Base-by-base conservation (phyloP, 192 early-diverging fungal species). In the Coemansia sp. region DNA sequence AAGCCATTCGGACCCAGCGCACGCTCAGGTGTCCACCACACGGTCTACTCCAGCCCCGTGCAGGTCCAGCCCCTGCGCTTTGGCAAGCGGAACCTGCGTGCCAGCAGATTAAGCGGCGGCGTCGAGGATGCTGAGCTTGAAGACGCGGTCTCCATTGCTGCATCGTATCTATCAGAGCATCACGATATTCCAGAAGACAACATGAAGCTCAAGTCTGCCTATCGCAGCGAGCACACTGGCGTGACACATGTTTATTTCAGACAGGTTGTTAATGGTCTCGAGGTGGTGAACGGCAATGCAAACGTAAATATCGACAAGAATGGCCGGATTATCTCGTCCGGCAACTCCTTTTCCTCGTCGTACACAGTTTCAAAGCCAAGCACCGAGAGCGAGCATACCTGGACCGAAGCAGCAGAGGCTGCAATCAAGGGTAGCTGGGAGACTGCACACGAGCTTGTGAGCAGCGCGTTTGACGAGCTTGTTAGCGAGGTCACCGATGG, bases 211-310 rank as follows among this genome's bases (percentile, higher is more conserved):
- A 76, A 67, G 64, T 68, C 66, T 0, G 63, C 72, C 20, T 77
- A 87, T 56, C 63, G 63, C 40, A 82, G 82, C 52, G 61, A 77
- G 33, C 85, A 89, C 74, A 76, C 60, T 31, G 80, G 82, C 52
- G 67, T 86, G 36, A 81, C 84, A 51, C 88, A 89, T 69, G 80
- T 89, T 32, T 82, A 87, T 73, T 66, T 89, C 30, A 80, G 85
- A 38, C 88, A 87, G 62, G 52, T 73, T 7, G 32, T 73, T 36
- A 61, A 80, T 51, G 88, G 84, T 0, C 40, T 86, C 11, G 78
- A 82, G 62, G 71, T 89, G 16, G 72, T 71, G 50, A 89, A 89
- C 60, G 84, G 64, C 62, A 84, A 86, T 48, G 84, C 75, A 18
- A 85, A 82, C 61, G 76, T 84, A 60, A 85, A 89, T 59, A 61